A percentile compares a stretch with the other conserved stretches of the same genome.
Evolutionary conservation across 208 protist genomes (phyloP).

Genomic region (Herpetomonas samuelpessoai): DNA sequence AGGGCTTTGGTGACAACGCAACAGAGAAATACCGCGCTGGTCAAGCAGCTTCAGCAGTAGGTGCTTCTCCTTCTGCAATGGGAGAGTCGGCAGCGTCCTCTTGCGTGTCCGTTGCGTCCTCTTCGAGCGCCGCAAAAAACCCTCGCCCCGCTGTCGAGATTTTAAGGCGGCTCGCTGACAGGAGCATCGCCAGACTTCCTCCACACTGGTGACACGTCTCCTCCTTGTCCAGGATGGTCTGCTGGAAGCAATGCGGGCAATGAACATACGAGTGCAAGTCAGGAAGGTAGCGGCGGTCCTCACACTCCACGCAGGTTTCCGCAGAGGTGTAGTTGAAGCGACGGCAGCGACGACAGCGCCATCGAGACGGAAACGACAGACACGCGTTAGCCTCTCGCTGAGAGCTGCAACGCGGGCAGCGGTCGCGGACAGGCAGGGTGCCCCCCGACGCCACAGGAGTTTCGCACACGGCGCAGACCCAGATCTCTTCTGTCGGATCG

Average conservation of each 20-base stretch:
- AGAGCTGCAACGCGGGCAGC: slow-evolving; percentile 56
- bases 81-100: too few species aligned
- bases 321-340: slow-evolving; percentile 31
- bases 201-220: slow-evolving; percentile 66
- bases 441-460: slow-evolving; percentile 57
- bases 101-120: too few species aligned
- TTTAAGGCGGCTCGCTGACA: slow-evolving; percentile 19
- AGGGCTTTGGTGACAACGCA: too few species aligned
- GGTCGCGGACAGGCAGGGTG: slow-evolving; percentile 33
- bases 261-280: slow-evolving; percentile 27
- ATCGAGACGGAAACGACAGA: slow-evolving; percentile 51
- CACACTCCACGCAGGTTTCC: slow-evolving; percentile 55
- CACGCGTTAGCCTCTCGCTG: slow-evolving; percentile 16
- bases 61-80: too few species aligned
- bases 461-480: slow-evolving; percentile 80
- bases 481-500: slow-evolving; percentile 52
- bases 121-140: slow-evolving; percentile 6
- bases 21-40: too few species aligned
- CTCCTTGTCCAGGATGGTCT: slow-evolving; percentile 36
- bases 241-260: slow-evolving; percentile 59
- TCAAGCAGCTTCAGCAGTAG: too few species aligned
- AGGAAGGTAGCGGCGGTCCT: slow-evolving; percentile 30
- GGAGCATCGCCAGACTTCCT: slow-evolving; percentile 26
- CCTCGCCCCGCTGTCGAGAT: slow-evolving; percentile 13
- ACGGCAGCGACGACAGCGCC: slow-evolving; percentile 55